Percentiles rank a stretch among this genome's conserved stretches.
Conservation (phyloP, 352 stramenopile species). For the Halophytophthora batemanensis region DNA sequence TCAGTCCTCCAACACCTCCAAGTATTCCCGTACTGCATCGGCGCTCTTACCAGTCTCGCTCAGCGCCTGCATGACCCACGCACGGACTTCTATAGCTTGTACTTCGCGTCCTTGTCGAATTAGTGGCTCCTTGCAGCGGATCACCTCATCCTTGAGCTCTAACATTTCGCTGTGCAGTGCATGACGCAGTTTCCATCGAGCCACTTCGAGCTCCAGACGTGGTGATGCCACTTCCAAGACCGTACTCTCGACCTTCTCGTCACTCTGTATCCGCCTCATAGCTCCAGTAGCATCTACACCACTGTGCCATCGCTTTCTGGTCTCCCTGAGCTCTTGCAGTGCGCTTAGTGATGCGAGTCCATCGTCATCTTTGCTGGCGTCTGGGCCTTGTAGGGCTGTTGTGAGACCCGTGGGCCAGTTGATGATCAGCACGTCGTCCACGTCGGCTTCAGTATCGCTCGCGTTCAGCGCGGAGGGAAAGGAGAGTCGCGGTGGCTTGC, state of each 20-base stretch:
- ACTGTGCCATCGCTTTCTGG: too few species aligned
- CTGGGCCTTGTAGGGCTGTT: too few species aligned
- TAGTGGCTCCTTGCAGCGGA: slow-evolving; percentile 17
- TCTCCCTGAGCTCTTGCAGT: too few species aligned
- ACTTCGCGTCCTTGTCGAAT: slow-evolving; percentile 19
- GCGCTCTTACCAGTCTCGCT: slow-evolving; percentile 10
- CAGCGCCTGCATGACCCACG: slow-evolving; percentile 17
- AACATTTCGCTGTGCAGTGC: slow-evolving; percentile 12
- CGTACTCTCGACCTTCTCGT: slow-evolving; percentile 11
- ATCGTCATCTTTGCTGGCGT: too few species aligned
- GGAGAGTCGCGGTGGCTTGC: not conserved
- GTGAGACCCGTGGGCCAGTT: not conserved
- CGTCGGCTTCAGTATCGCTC: not conserved
- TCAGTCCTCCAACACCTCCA: slow-evolving; percentile 21
- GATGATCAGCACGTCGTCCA: not conserved
- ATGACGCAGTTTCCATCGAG: slow-evolving; percentile 28
- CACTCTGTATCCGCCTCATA: not conserved
- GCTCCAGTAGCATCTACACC: not conserved
- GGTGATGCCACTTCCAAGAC: slow-evolving; percentile 17
- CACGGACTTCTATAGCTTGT: slow-evolving; percentile 21
- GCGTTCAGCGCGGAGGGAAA: not conserved
- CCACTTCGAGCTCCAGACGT: slow-evolving; percentile 22
- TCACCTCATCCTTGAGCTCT: slow-evolving; percentile 25
- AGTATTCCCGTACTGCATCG: slow-evolving; percentile 9
- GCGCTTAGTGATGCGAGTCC: too few species aligned